A percentile compares a stretch with the other conserved stretches of the same genome.
phyloP scores from a whole-genome alignment of 352 stramenopile genomes.

The Blastocystis sp. region DNA sequence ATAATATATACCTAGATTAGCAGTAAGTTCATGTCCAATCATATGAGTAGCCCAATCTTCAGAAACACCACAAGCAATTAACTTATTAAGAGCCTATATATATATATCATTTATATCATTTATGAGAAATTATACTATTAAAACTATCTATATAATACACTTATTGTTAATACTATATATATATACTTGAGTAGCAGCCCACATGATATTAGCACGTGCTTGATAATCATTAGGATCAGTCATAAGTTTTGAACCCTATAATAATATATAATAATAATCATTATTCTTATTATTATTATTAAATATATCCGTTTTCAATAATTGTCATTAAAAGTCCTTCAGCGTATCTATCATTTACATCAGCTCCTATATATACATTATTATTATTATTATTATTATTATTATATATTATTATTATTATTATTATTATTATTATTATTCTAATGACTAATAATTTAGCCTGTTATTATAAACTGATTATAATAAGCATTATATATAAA shows the following conservation, averaged over 20 bases:
- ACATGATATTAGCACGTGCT: conserved; percentile 37
- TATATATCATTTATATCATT: too few relatives aligned
- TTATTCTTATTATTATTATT: too few relatives aligned
- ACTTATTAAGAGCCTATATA: conserved; percentile 36
- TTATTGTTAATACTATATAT: too few relatives aligned
- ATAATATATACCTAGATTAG: conserved; percentile 23
- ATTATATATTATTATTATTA: too few relatives aligned
- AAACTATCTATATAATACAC: too few relatives aligned
- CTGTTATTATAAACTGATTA: too few relatives aligned
- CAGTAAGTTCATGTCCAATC: conserved; percentile 34
- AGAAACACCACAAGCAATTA: conserved; percentile 18
- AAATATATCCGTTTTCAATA: conserved; percentile 28
- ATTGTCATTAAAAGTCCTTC: conserved; percentile 24
- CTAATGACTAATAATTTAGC: too few relatives aligned
- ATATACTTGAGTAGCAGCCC: conserved; percentile 34
- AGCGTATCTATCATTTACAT: conserved; percentile 27
- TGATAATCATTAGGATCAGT: conserved; percentile 26
- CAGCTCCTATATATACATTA: conserved; percentile 27
- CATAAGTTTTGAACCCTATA: conserved; percentile 29
- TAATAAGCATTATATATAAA: too few relatives aligned
- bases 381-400: too few relatives aligned
- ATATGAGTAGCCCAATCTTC: conserved; percentile 36
- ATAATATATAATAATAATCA: too few relatives aligned
- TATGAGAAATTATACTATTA: too few relatives aligned
- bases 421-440: too few relatives aligned